Base-by-base conservation (phyloP, 2,329 filamentous ascomycete genomes). In the Didymella exigua region DNA sequence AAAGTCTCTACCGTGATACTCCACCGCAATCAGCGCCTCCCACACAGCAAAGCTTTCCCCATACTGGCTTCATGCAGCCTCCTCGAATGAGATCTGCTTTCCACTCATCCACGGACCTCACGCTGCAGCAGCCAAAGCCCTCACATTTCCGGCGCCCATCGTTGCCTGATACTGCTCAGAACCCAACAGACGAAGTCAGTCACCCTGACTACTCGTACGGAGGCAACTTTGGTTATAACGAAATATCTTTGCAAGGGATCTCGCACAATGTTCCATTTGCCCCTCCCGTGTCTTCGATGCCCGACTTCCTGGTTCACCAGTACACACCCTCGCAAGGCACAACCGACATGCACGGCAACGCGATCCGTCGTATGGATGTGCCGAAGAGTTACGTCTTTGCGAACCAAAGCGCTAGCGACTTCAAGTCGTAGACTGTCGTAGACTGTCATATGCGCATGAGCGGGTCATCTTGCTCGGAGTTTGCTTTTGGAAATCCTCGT, bases 1-100 rank as follows among this genome's bases (percentile, higher is more conserved):
- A 73, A 16, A 66, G 52, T 61, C 60, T 67, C 61, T 77, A 75
- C 52, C 77, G 77, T 43, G 78, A 80, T 53, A 80, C 79, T 4
- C 79, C 79, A 31, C 79, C 79, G 7, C 79, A 81, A 58, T 81
- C 79, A 23, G 79, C 79, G 31, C 79, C 79, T 13, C 77, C 79
- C 2, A 76, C 75, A n/a, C 79, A 81, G 56, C 76, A 79, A 61
- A 74, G 67, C 40, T 82, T 82, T 53, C 71, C 76, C 14, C 67
- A 67, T 9, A 66, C 65, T 24, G 60, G 67, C 7, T 76, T 74
- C 49, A 73, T 75, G 67, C 70, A 70, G 30, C 71, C 68, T 6
- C 65, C 72, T 16, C 71, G 74, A 26, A 65, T 67, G 55, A 67
- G 63, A 26, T 48, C 63, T 42, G 71, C 63, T n/a, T 74, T 70